Base-by-base conservation (phyloP, 257 asterid genomes). In the Solanum sitiens region DNA sequence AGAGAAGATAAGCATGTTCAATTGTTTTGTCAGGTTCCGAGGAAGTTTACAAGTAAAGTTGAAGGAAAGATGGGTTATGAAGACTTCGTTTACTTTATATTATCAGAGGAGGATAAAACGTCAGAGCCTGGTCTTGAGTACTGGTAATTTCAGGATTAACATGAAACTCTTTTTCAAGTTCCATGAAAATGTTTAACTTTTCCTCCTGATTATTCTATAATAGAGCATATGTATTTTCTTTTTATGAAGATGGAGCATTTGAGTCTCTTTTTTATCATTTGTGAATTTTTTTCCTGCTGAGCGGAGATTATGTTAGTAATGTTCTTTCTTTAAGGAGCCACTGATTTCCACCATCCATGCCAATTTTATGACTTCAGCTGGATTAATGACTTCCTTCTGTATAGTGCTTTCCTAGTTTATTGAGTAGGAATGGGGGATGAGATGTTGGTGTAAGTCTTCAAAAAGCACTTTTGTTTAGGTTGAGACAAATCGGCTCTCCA, bases 31-130 rank as follows among this genome's bases (percentile, higher is more conserved):
- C 89, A 97, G 99, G 97, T 97, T 76, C 95, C 99, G 18, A 93
- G 99, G 95, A 96, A 94, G 94, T 97, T 97, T 95, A 95, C 99
- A 73, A 92, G 99, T 91, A 97, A 95, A 92, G 96, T 95, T 92
- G 99, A 97, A 90, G 99, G 99, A 87, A 97, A 96, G 94, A 97
- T 97, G 99, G 99, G 98, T 86, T 97, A 97, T 94, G 99, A 97
- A 95, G 99, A 97, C 91, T 97, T 97, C 40, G 98, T 96, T 83
- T 95, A 97, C 90, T 97, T 97, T 94, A 97, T 97, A 88, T 93
- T 97, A 93, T 95, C 99, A 18, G 99, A 97, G 94, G 99, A 97
- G 92, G 98, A 96, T 92, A 97, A 97, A 92, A 90, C 99, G 82
- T 97, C 99, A n/a, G 99, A 94, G 89, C 99, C 98, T 86, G 93